These are phyloP conservation scores for Hortiboletus campestris DNA, from an alignment of 768 basidiomycete genomes.

Conservation along the genomic window DNA sequence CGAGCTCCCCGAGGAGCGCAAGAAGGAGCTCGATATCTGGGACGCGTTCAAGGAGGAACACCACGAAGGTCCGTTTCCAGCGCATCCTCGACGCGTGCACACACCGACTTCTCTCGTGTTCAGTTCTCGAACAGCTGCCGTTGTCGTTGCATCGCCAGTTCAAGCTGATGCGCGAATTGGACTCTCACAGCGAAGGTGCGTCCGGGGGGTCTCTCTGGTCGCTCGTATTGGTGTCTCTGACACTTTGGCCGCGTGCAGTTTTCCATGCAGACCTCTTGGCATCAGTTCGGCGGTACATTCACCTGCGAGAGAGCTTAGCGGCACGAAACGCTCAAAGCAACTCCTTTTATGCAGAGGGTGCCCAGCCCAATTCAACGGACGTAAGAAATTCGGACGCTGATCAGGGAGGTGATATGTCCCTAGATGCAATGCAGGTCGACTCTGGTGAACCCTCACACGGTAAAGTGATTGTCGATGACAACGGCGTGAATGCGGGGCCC, in stretches of 20 bases:
- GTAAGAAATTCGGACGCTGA: neutral
- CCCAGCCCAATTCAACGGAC: neutral
- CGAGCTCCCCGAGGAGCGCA: slow-evolving; percentile 25
- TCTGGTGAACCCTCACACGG: neutral
- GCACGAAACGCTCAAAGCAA: slow-evolving; percentile 1
- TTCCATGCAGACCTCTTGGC: slow-evolving; percentile 42
- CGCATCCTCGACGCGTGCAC: neutral
- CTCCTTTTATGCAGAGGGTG: neutral
- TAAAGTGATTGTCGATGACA: neutral
- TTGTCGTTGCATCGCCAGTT: slow-evolving; percentile 70
- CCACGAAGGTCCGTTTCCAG: slow-evolving; percentile 55
- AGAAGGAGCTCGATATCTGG: slow-evolving; percentile 68
- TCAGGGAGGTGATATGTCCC: neutral
- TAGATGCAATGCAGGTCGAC: slow-evolving; percentile 9
- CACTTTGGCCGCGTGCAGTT: slow-evolving; percentile 26
- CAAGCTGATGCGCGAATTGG: slow-evolving; percentile 68
- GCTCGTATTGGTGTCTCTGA: neutral
- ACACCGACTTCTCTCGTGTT: neutral
- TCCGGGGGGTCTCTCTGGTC: neutral
- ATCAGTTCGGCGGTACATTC: slow-evolving; percentile 48
- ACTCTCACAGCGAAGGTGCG: slow-evolving; percentile 60
- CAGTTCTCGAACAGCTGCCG: slow-evolving; percentile 79
- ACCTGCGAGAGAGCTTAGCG: slow-evolving; percentile 31
- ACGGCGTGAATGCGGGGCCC: neutral
- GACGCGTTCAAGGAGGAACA: slow-evolving; percentile 76